Conservation (phyloP, 306 rosid species). For the Trifolium subterraneum region DNA sequence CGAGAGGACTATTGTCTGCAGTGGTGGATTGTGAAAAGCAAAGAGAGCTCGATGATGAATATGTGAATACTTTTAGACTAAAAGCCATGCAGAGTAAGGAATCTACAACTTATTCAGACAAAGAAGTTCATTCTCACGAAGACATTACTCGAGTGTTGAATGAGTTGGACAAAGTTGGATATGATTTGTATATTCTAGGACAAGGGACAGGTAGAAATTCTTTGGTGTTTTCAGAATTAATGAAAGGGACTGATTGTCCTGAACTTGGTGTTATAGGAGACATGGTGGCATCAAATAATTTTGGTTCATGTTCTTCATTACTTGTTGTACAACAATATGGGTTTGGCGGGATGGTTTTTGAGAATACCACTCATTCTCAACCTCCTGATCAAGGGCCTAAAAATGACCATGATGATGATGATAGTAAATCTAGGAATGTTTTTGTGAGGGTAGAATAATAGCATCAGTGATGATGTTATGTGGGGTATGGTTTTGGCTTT, state of each 20-base stretch:
- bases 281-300: constrained; percentile 49
- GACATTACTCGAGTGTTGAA: constrained; percentile 38
- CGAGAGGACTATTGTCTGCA: constrained; percentile 1
- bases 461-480: neutral
- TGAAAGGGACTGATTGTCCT: constrained; percentile 52
- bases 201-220: constrained; percentile 44
- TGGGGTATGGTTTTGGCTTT: neutral
- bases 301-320: constrained; percentile 43
- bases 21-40: constrained; percentile 36
- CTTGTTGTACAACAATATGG: constrained; percentile 49
- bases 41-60: constrained; percentile 49
- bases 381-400: neutral
- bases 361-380: neutral
- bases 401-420: constrained; percentile 1
- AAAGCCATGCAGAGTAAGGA: constrained; percentile 36
- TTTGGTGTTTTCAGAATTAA: constrained; percentile 11
- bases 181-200: constrained; percentile 57
- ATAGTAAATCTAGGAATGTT: neutral
- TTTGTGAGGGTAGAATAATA: constrained; percentile 24
- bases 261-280: constrained; percentile 68
- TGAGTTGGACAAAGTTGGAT: constrained; percentile 41
- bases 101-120: constrained; percentile 44
- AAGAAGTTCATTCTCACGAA: constrained; percentile 36
- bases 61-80: constrained; percentile 45
- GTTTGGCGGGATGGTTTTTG: constrained; percentile 40